Evolutionary conservation across 2,329 filamentous ascomycete species (phyloP).

Genomic region (Fusarium circinatum): DNA sequence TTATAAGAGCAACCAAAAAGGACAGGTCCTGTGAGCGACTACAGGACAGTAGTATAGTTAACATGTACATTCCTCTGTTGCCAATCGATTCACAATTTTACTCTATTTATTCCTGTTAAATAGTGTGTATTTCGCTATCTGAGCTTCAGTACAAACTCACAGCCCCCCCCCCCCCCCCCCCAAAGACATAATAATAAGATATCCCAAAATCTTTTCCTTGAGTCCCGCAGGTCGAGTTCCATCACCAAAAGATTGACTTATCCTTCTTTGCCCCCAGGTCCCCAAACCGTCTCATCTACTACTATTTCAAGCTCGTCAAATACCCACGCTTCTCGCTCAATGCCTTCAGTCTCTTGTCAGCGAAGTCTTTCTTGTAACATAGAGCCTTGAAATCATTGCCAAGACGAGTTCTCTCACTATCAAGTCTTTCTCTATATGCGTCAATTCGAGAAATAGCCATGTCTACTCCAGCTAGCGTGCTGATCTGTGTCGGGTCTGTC

Average conservation of each 20-base stretch:
- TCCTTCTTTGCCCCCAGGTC: neutral
- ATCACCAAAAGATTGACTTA: too few relatives aligned
- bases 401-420: rapidly evolving
- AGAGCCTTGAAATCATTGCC: rapidly evolving
- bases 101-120: rapidly evolving
- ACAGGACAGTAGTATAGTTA: rapidly evolving
- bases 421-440: neutral
- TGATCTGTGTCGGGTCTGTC: neutral
- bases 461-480: neutral
- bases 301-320: neutral
- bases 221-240: too few relatives aligned
- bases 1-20: neutral
- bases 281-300: neutral
- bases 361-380: rapidly evolving
- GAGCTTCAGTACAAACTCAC: neutral
- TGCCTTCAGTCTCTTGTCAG: rapidly evolving
- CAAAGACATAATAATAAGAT: too few relatives aligned
- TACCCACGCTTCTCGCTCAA: neutral
- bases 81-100: rapidly evolving
- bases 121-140: neutral
- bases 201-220: too few relatives aligned
- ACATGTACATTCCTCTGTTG: rapidly evolving
- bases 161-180: too few relatives aligned
- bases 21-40: rapidly evolving
- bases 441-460: neutral